Percentiles rank a stretch among this genome's conserved stretches.
phyloP scores from a whole-genome alignment of 768 basidiomycete genomes.

The Cystofilobasidium macerans region DNA sequence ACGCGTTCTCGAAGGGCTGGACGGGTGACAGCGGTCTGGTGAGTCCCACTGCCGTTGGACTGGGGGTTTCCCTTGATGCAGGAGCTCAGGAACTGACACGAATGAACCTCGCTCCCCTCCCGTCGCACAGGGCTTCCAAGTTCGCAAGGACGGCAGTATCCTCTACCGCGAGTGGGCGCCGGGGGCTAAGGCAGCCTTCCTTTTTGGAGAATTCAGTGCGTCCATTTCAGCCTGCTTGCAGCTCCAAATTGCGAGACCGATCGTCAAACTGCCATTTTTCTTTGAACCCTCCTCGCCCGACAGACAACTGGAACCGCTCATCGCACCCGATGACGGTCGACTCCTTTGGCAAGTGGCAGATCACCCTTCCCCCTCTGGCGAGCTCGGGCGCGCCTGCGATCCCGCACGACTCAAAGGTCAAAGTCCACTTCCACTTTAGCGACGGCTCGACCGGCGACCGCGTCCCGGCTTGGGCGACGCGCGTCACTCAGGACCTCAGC shows the following conservation, averaged over 20 bases:
- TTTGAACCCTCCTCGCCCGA: background rate
- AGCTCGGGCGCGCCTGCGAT: conserved; percentile 69
- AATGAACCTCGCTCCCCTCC: background rate
- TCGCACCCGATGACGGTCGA: conserved; percentile 79
- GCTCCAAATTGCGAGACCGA: conserved; percentile 15
- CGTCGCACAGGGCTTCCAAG: conserved; percentile 52
- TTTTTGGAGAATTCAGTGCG: conserved; percentile 97
- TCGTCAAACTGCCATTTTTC: background rate
- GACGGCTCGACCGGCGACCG: conserved; percentile 74
- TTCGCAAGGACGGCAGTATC: conserved; percentile 55
- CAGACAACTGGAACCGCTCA: conserved; percentile 77
- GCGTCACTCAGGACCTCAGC: conserved; percentile 84
- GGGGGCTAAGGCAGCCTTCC: conserved; percentile 62
- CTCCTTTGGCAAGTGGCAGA: conserved; percentile 80
- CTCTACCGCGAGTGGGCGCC: conserved; percentile 95
- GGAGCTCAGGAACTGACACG: background rate
- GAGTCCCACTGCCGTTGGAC: background rate
- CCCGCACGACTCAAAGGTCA: conserved; percentile 88
- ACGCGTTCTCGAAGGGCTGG: conserved; percentile 63
- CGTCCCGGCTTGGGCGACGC: conserved; percentile 78
- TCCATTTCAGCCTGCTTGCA: conserved; percentile 31
- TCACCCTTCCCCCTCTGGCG: conserved; percentile 56
- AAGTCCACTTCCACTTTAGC: conserved; percentile 85
- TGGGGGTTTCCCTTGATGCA: background rate
- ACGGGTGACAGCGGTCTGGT: conserved; percentile 17